Conservation (phyloP, 2,329 filamentous ascomycete genomes). For the Fusarium sp. region DNA sequence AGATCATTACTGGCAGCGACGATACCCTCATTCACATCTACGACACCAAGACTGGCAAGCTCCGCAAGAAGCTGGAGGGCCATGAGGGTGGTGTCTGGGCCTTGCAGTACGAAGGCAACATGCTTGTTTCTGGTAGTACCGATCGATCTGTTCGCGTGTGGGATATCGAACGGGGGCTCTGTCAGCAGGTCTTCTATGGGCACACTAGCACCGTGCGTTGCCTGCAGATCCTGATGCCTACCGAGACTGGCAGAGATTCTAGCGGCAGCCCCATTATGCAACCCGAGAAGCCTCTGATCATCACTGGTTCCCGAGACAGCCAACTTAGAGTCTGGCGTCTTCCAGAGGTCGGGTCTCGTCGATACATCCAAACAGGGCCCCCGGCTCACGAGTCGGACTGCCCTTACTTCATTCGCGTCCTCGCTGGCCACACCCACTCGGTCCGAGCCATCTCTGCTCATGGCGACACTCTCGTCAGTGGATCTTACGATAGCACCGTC, state of each 20-base stretch:
- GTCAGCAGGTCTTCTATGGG: conserved; percentile 95
- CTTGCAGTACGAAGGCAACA: conserved; percentile 94
- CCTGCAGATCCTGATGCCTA: conserved; percentile 91
- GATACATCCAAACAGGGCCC: conserved; percentile 83
- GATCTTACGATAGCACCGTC: conserved; percentile 95
- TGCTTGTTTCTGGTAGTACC: conserved; percentile 93
- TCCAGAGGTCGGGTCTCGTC: conserved; percentile 80
- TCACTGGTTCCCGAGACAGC: conserved; percentile 95
- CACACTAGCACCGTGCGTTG: conserved; percentile 98
- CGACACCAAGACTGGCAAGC: conserved; percentile 91
- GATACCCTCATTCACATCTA: conserved; percentile 98
- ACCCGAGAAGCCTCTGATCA: conserved; percentile 94
- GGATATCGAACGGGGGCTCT: conserved; percentile 94
- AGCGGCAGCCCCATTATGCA: conserved; percentile 86
- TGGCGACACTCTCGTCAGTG: conserved; percentile 95
- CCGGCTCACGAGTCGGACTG: conserved; percentile 83
- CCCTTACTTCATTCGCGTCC: conserved; percentile 91
- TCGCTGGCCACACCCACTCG: conserved; percentile 90
- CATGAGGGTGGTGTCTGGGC: conserved; percentile 99
- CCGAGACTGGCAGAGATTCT: conserved; percentile 76
- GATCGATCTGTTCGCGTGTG: conserved; percentile 99
- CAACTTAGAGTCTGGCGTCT: conserved; percentile 95
- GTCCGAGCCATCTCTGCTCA: conserved; percentile 96
- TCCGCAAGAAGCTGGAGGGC: conserved; percentile 86
- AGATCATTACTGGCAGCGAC: conserved; percentile 97